These are phyloP conservation scores for Colletotrichum somersetense DNA, from an alignment of 2,329 filamentous ascomycete species.

Conservation along the genomic window DNA sequence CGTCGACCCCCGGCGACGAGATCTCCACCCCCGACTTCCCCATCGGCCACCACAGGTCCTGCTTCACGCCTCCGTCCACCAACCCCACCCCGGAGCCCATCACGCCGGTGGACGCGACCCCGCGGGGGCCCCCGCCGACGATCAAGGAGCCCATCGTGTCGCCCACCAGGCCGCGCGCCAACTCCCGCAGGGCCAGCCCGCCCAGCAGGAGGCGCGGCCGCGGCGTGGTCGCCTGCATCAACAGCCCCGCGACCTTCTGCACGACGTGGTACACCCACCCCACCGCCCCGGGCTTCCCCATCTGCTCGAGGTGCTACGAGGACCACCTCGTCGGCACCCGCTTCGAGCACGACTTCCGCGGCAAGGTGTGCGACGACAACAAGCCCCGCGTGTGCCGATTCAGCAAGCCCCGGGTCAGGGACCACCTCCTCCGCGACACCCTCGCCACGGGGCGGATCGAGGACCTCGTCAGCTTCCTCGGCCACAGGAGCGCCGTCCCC, in stretches of 20 bases:
- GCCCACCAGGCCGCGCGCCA: constrained; percentile 28
- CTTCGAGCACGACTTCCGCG: constrained; percentile 48
- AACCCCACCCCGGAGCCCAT: constrained; percentile 36
- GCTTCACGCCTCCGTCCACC: constrained; percentile 36
- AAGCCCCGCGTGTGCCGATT: constrained; percentile 53
- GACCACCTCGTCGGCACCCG: constrained; percentile 51
- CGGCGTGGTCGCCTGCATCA: constrained; percentile 48
- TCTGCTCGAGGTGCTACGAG: constrained; percentile 56
- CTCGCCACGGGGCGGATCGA: constrained; percentile 47
- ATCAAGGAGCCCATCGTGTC: constrained; percentile 17
- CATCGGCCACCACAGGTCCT: constrained; percentile 28
- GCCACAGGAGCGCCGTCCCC: constrained; percentile 44
- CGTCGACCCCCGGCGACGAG: constrained; percentile 33
- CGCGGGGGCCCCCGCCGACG: neutral
- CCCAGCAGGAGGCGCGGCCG: constrained; percentile 31
- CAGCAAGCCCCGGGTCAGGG: constrained; percentile 48
- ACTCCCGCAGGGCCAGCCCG: constrained; percentile 31
- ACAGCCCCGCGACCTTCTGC: constrained; percentile 45
- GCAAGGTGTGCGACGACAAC: constrained; percentile 43
- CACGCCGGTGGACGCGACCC: constrained; percentile 16
- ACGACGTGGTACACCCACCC: constrained; percentile 56
- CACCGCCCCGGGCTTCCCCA: constrained; percentile 47
- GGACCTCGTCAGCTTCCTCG: constrained; percentile 48
- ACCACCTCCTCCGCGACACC: constrained; percentile 50
- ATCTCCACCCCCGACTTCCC: constrained; percentile 30